Conservation (phyloP, 1,139 yeast genomes). For the Protomyces arabidopsidicola region DNA sequence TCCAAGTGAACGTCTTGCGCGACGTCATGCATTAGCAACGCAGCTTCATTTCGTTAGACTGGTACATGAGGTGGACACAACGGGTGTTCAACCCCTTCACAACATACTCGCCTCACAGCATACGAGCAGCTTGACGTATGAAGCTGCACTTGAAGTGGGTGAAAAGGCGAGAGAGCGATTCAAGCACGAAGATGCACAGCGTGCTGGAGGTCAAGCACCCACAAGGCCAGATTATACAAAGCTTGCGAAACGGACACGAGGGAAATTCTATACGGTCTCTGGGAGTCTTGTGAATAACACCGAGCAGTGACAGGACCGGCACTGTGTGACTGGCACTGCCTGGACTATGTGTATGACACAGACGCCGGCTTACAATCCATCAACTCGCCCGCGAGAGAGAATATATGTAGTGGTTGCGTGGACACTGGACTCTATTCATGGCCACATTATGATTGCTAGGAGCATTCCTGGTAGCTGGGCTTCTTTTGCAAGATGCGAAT, state of each 20-base stretch:
- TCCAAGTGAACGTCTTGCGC: slow-evolving; percentile 18
- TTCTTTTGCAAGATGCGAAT: no score
- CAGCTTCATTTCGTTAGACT: slow-evolving; percentile 42
- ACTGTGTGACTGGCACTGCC: neutral
- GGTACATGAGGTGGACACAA: slow-evolving; percentile 39
- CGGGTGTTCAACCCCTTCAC: slow-evolving; percentile 37
- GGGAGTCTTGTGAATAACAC: slow-evolving; percentile 10
- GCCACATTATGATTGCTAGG: no score
- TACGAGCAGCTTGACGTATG: neutral
- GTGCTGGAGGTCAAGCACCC: neutral
- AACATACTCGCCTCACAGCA: slow-evolving; percentile 10
- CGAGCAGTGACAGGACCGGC: neutral
- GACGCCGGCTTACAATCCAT: no score
- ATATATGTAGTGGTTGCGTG: no score
- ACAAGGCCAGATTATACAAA: slow-evolving; percentile 1
- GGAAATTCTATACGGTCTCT: slow-evolving; percentile 10
- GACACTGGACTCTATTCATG: no score
- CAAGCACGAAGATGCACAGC: neutral
- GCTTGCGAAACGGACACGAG: slow-evolving; percentile 4
- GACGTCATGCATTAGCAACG: slow-evolving; percentile 37
- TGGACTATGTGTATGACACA: no score
- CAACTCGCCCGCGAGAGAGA: no score
- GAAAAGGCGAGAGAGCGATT: neutral
- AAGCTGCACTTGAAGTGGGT: slow-evolving; percentile 2
- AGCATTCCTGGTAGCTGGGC: no score